Base-by-base conservation (phyloP, 768 basidiomycete species). In the Leccinum imitatum region DNA sequence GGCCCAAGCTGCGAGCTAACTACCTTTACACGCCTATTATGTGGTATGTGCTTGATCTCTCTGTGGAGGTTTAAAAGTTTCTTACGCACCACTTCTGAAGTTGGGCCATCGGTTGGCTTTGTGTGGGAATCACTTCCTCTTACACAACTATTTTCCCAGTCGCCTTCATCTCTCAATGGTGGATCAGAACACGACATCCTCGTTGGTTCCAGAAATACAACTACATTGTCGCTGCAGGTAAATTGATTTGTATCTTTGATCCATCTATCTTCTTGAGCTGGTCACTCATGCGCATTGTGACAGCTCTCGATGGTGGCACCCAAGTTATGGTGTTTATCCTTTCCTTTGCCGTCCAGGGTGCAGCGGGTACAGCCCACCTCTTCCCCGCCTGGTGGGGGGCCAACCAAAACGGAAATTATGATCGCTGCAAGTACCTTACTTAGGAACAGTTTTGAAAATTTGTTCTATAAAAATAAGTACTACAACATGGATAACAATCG, bases 301-400 rank as follows among this genome's bases (percentile, higher is more conserved):
- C 59, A 67, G 73, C 69, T 15, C 76, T 80, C 17, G 75, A 77
- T 30, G 73, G 75, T 21, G 78, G 76, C 15, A 69, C 72, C 1
- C 76, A 84, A 67, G 81, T 84, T 23, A 83, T 84, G 80, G 77
- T 82, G n/a, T 82, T 84, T 65, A 76, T 84, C 30, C 70, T 80
- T 9, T 80, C 83, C 1, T 78, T 77, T 58, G 73, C 82, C 0
- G 81, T 84, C 1, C 78, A 79, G 59, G 84, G 84, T 13, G 83
- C 78, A 8, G 75, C 79, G 4, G 83, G 83, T 8, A 67, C 71
- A 1, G 67, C 81, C 0, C 79, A 82, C 63, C 63, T 80, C 27
- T 84, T 84, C 73, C 81, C 83, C 15, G 60, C 75, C 56, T 84
- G 84, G 84, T 84, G 82, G 84, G 82, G 82, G n/a, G 83, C 82